Evolutionary conservation across 805 yeast species (phyloP), one percentile per base, ranked within the genome.

Genomic region (Candida methanosorbosa): DNA sequence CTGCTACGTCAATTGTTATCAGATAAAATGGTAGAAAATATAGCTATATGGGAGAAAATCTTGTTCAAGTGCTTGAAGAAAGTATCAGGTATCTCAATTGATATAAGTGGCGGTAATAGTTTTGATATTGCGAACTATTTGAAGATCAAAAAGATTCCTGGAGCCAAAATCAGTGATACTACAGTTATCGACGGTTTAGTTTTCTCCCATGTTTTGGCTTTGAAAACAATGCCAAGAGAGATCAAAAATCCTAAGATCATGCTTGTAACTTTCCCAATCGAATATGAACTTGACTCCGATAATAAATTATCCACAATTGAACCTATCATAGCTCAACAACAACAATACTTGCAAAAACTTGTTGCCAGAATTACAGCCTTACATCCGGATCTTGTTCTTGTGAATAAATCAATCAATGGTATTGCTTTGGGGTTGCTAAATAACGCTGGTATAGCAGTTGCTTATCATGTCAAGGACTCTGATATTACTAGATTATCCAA

Each of bases 91-190:
- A 65, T 88, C 4, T 78, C 76, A 33, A 66, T 78, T 9, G 78
- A 75, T 42, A 64, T 76, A 3, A 63, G 66, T 25, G 67, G 73
- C 20, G 81, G 85, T 4, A 90, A 81, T 41, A 78, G 80, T 3
- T 68, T 87, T 39, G 97, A 92, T 52, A 78, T 88, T 32, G 70
- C 90, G n/a, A 88, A 81, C 45, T 90, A 84, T 55, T 75, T 92
- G 29, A 92, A 94, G 50, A 68, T 92, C 30, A 94, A 92, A 51
- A 69, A 86, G 39, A 74, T 90, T 8, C 68, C 79, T 1, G 97
- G 98, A 1, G 92, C 94, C 0, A 38, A 53, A 1, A 71, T 79
- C 1, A 59, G 63, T 5, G 78, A 81, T 29, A 75, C 90, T 0
- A 60, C 61, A 19, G 69, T 73, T 21, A 54, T 90, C 4, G 78